Percentiles rank a stretch among this genome's conserved stretches.
These are phyloP conservation scores for Podaxis pistillaris DNA, from an alignment of 768 basidiomycete species.

Conservation along the genomic window DNA sequence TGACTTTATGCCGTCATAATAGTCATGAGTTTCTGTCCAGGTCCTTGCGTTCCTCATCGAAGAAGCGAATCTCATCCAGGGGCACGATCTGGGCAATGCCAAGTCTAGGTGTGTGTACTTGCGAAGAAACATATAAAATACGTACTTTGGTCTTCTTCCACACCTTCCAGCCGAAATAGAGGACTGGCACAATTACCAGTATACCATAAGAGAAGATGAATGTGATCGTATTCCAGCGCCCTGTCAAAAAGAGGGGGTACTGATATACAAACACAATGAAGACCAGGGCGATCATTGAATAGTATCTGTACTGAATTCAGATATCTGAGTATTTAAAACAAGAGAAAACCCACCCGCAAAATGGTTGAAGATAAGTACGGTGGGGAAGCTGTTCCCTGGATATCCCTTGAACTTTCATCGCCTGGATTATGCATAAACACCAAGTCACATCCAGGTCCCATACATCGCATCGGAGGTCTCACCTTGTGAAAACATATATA, in stretches of 20 bases:
- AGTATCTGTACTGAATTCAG: constrained; percentile 32
- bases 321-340: background rate
- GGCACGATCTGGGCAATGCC: constrained; percentile 1
- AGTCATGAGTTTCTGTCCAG: background rate
- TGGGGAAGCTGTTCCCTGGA: constrained; percentile 42
- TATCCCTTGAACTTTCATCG: constrained; percentile 43
- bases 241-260: constrained; percentile 51
- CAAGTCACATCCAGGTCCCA: background rate
- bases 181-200: constrained; percentile 39
- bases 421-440: constrained; percentile 24
- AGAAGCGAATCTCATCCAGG: background rate
- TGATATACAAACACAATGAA: constrained; percentile 48
- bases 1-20: background rate
- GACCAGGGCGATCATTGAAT: constrained; percentile 39
- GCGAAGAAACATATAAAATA: background rate
- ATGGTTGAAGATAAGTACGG: constrained; percentile 47
- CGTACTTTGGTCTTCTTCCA: constrained; percentile 37
- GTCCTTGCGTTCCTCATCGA: constrained; percentile 1
- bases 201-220: constrained; percentile 51
- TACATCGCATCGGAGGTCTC: constrained; percentile 9
- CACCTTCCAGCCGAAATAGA: constrained; percentile 47
- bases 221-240: constrained; percentile 43
- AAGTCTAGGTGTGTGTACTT: background rate
- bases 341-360: constrained; percentile 36
- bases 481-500: constrained; percentile 49